These are phyloP conservation scores for Vanrija pseudolonga DNA, from an alignment of 1,284 basidiomycete genomes.

Conservation along the genomic window DNA sequence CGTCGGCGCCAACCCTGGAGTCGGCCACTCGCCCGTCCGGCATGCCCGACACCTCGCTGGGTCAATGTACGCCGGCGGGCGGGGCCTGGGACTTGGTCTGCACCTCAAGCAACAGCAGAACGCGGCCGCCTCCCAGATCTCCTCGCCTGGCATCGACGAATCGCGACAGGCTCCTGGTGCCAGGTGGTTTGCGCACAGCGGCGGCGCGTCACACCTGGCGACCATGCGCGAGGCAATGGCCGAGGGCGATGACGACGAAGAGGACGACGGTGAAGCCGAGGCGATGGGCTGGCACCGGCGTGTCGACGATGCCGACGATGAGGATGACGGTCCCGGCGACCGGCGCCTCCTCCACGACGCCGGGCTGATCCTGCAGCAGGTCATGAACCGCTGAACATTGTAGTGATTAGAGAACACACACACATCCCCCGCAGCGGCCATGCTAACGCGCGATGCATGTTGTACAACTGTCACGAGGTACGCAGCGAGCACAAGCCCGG, in stretches of 20 bases:
- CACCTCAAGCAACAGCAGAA: neutral
- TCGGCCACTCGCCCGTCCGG: neutral
- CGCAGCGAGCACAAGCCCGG: neutral
- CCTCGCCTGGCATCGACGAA: neutral
- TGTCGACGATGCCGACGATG: conserved; percentile 10
- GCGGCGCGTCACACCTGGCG: conserved; percentile 3
- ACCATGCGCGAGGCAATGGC: conserved; percentile 9
- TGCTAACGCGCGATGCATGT: conserved; percentile 5
- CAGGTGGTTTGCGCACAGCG: neutral
- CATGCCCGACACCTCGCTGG: conserved; percentile 1
- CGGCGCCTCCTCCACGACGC: conserved; percentile 36
- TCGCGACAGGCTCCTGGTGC: neutral
- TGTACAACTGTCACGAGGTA: conserved; percentile 3
- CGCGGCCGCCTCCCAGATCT: conserved; percentile 4
- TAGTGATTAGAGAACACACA: no score
- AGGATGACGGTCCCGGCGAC: conserved; percentile 19
- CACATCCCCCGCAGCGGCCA: no score
- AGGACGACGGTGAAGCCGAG: conserved; percentile 19
- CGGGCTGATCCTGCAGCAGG: conserved; percentile 44
- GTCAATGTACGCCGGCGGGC: conserved; percentile 16
- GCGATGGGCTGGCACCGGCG: conserved; percentile 18
- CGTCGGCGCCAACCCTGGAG: conserved; percentile 54
- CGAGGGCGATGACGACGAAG: conserved; percentile 15
- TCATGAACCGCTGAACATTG: conserved; percentile 29
- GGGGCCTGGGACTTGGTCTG: conserved; percentile 6